These are phyloP conservation scores for Rosellinia necatrix DNA, from an alignment of 2,329 filamentous ascomycete genomes.

Conservation along the genomic window DNA sequence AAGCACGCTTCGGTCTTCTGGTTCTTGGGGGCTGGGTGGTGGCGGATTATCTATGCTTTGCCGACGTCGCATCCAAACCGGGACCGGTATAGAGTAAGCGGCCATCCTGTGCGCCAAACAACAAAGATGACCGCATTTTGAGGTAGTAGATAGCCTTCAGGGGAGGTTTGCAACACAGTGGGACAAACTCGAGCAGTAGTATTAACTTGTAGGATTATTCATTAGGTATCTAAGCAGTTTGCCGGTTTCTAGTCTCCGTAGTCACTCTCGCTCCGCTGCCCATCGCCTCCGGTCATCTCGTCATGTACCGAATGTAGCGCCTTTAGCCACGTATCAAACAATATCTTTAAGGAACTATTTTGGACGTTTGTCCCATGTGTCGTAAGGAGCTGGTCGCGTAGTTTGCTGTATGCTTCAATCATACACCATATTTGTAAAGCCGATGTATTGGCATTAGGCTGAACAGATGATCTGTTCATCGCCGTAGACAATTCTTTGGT, in stretches of 20 bases:
- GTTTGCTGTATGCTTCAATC: constrained; percentile 62
- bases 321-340: constrained; percentile 57
- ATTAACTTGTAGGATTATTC: constrained; percentile 12
- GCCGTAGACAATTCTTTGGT: constrained; percentile 54
- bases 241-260: constrained; percentile 36
- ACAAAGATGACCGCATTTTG: not conserved
- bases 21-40: too few relatives aligned
- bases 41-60: too few relatives aligned
- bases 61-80: too few relatives aligned
- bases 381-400: constrained; percentile 51
- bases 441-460: constrained; percentile 43
- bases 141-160: too few relatives aligned
- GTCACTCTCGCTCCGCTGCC: constrained; percentile 41
- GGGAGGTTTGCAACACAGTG: not conserved
- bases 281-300: constrained; percentile 40
- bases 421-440: constrained; percentile 59
- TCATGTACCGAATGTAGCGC: constrained; percentile 55
- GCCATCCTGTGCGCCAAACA: too few relatives aligned
- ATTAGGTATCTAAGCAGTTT: not conserved
- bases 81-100: too few relatives aligned
- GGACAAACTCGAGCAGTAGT: not conserved
- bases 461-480: constrained; percentile 33
- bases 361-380: constrained; percentile 39
- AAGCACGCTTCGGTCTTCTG: too few relatives aligned
- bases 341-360: constrained; percentile 43